A percentile compares a stretch with the other conserved stretches of the same genome.
These are phyloP conservation scores for Trichosporon coremiiforme DNA, from an alignment of 1,284 basidiomycete genomes.

Conservation along the genomic window DNA sequence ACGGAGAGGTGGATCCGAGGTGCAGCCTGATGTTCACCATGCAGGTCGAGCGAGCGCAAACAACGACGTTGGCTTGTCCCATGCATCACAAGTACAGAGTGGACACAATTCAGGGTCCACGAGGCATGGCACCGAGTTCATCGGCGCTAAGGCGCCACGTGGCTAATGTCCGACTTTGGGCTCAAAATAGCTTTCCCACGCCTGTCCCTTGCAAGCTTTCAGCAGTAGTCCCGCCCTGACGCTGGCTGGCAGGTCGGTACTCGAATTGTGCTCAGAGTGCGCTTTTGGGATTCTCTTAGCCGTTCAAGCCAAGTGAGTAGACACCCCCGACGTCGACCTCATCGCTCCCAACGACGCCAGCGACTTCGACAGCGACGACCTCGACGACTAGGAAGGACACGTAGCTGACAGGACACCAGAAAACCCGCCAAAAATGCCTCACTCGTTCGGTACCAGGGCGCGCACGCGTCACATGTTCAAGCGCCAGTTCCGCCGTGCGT, in stretches of 20 bases:
- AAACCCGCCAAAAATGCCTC: constrained; percentile 83
- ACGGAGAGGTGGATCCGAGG: too few species aligned
- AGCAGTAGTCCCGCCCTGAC: background rate
- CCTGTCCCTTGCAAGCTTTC: background rate
- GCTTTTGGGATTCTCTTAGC: constrained; percentile 13
- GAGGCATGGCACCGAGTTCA: background rate
- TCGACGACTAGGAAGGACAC: background rate
- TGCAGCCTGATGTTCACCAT: too few species aligned
- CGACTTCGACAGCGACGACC: background rate
- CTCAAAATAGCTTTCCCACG: background rate
- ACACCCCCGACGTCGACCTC: constrained; percentile 37
- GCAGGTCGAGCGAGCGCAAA: background rate
- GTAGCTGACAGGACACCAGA: constrained; percentile 23
- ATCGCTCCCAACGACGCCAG: constrained; percentile 23
- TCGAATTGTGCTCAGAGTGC: background rate
- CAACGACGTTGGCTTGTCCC: background rate
- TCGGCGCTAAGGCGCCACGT: background rate
- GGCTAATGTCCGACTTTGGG: background rate
- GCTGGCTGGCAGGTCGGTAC: background rate
- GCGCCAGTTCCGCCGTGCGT: constrained; percentile 89
- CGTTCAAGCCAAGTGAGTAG: constrained; percentile 20
- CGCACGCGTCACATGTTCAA: constrained; percentile 99
- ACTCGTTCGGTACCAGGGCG: constrained; percentile 99
- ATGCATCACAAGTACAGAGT: background rate
- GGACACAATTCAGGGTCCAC: background rate